phyloP scores from a whole-genome alignment of 768 basidiomycete species.

The Suillus discolor region DNA sequence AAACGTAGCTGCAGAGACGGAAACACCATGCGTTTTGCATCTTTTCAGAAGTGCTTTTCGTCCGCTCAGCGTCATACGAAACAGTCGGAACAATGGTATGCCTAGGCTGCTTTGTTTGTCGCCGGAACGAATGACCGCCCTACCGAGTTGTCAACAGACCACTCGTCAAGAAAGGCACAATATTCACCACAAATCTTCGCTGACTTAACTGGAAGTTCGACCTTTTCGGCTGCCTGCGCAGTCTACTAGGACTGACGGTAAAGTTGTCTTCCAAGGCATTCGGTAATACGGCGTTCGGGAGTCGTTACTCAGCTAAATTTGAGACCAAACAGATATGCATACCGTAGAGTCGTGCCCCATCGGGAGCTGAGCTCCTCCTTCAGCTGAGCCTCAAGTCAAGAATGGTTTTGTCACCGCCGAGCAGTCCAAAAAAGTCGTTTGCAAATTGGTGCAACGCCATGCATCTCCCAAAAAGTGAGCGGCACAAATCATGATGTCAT shows the following conservation, averaged over 20 bases:
- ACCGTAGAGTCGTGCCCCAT: conserved; percentile 26
- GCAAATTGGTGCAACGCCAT: conserved; percentile 84
- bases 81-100: conserved; percentile 73
- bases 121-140: conserved; percentile 79
- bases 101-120: conserved; percentile 42
- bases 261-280: conserved; percentile 54
- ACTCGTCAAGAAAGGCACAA: conserved; percentile 6
- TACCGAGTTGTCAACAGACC: conserved; percentile 21
- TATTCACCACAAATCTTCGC: conserved; percentile 54
- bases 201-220: conserved; percentile 62
- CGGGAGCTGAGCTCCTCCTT: conserved; percentile 35
- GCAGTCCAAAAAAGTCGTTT: conserved; percentile 74
- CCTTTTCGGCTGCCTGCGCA: conserved; percentile 49
- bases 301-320: conserved; percentile 5
- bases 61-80: conserved; percentile 54
- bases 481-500: conserved; percentile 71
- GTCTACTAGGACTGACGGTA: conserved; percentile 35
- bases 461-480: conserved; percentile 84
- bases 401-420: conserved; percentile 41
- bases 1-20: conserved; percentile 75
- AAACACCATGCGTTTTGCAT: conserved; percentile 73
- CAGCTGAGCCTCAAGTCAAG: conserved; percentile 31
- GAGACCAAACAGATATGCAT: conserved; percentile 7
- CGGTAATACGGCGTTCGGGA: conserved; percentile 37
- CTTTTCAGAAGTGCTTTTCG: conserved; percentile 64